These are phyloP conservation scores for Starmerella scarabaei DNA, from an alignment of 805 yeast species.

Conservation along the genomic window DNA sequence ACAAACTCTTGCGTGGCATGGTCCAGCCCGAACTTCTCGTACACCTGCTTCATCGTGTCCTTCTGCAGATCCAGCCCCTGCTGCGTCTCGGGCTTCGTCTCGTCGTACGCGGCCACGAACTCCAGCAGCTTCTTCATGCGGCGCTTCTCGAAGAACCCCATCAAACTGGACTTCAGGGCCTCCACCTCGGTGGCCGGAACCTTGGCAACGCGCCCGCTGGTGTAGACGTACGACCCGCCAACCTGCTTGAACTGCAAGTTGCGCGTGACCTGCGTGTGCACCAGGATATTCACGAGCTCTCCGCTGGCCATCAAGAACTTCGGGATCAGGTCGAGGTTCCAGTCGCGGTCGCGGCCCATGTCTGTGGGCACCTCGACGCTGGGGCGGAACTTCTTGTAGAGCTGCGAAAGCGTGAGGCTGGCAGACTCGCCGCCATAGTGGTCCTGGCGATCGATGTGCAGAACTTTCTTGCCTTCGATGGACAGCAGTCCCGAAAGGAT, in stretches of 20 bases:
- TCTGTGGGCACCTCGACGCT: constrained; percentile 37
- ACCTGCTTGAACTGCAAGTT: constrained; percentile 94
- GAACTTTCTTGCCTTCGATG: constrained; percentile 95
- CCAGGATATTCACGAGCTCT: constrained; percentile 86
- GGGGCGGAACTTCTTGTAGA: constrained; percentile 80
- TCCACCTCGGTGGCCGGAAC: constrained; percentile 88
- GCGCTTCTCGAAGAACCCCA: constrained; percentile 94
- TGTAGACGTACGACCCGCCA: constrained; percentile 87
- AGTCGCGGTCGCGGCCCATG: constrained; percentile 86
- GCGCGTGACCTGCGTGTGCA: constrained; percentile 90
- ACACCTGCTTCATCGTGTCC: constrained; percentile 84
- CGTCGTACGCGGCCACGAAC: constrained; percentile 70
- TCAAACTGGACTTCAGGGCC: constrained; percentile 78
- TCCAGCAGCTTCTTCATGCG: constrained; percentile 87
- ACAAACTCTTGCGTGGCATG: constrained; percentile 89
- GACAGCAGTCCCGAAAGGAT: constrained; percentile 84
- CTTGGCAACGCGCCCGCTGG: constrained; percentile 81
- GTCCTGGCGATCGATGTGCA: constrained; percentile 92
- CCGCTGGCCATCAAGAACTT: constrained; percentile 97
- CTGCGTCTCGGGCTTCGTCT: constrained; percentile 66
- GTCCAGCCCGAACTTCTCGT: constrained; percentile 78
- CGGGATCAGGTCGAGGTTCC: constrained; percentile 96
- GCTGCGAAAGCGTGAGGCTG: constrained; percentile 31
- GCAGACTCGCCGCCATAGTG: constrained; percentile 66
- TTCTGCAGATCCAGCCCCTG: constrained; percentile 71